Base-by-base conservation (phyloP, 2,329 filamentous ascomycete species). In the Saccharata proteae region DNA sequence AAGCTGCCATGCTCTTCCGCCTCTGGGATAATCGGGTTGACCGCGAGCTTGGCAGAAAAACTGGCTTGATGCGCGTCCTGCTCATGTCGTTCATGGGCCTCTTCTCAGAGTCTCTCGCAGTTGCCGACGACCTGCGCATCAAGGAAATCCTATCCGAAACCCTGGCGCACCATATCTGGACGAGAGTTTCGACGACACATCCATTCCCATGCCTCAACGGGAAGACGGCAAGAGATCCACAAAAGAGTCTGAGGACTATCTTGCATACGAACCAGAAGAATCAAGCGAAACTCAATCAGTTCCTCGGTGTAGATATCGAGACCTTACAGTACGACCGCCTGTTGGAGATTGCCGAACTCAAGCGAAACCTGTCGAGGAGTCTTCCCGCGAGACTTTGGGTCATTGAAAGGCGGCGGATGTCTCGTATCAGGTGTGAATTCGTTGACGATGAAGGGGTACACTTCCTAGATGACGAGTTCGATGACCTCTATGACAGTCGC, bases 141-240 rank as follows among this genome's bases (percentile, higher is more conserved):
- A 36, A 36, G 16, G 34, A 36, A 10, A 26, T 36, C 14, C 25
- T 36, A 6, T 26, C 26, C 22, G 34, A 36, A 14, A 36, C 34
- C 13, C 25, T 36, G 10, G 22, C 18, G 10, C 34, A 36, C 16
- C 29, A 28, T 29, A 36, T 36, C 25, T 29, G 32, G 12, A 32
- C 34, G 3, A 24, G 30, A 15, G 21, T 36, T 5, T 26, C 34
- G 7, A 28, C 28, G 11, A 27, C 19, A 9, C 21, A 36, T 12
- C 34, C 30, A 5, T 29, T 29, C 22, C 30, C 29, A 8, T 32
- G 32, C 15, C 18, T 24, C 9, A 16, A 29, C 9, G 22, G 8
- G 8, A 8, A 22, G 20, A 22, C 20, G 20, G 20, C 8, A 8
- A 8, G 8, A 8, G 34, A 36, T 15, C 34, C 34, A 9, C 16